Base-by-base conservation (phyloP, 371 early-diverging fungal species). In the Lichtheimia corymbifera region DNA sequence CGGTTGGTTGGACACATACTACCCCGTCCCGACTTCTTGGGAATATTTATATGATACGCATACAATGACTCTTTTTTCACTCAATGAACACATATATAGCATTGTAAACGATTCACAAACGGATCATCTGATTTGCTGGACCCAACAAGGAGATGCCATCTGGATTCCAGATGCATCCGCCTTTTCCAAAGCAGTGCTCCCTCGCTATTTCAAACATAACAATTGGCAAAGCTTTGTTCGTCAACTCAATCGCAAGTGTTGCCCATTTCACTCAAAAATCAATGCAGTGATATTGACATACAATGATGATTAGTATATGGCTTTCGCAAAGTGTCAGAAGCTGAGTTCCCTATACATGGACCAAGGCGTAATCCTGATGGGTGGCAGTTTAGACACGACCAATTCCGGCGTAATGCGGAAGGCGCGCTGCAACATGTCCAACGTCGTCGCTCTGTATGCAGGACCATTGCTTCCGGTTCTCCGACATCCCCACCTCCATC, bases 151-250 rank as follows among this genome's bases (percentile, higher is more conserved):
- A 3, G 53, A 59, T 4, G 40, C 35, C 22, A 45, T 59, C 13
- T 35, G 50, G 50, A 52, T 59, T 9, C 50, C 43, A 24, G 53
- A 59, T 43, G 30, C 28, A 14, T 24, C 43, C 41, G 43, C 24
- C 15, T 59, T 59, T 59, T 20, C 60, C 14, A n/a, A 47, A 27
- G 17, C 44, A 35, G 52, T 59, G 15, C 53, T 59, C 25, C 60
- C 60, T 18, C 60, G 53, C 13, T 52, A 59, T 27, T 59, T 59
- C 28, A 50, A 50, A 28, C 60, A 59, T 43, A 50, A 22, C 51
- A 59, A 59, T 17, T 59, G 53, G 50, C 50, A 43, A 14, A 59
- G 60, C 50, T 59, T 59, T 59, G 60, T 59, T 24, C 60, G 60
- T 22, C 60, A 59, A 20, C 52, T 59, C 42, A 59, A 59, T 30